phyloP scores from a whole-genome alignment of 2,329 filamentous ascomycete genomes.

The Hansfordia pulvinata region DNA sequence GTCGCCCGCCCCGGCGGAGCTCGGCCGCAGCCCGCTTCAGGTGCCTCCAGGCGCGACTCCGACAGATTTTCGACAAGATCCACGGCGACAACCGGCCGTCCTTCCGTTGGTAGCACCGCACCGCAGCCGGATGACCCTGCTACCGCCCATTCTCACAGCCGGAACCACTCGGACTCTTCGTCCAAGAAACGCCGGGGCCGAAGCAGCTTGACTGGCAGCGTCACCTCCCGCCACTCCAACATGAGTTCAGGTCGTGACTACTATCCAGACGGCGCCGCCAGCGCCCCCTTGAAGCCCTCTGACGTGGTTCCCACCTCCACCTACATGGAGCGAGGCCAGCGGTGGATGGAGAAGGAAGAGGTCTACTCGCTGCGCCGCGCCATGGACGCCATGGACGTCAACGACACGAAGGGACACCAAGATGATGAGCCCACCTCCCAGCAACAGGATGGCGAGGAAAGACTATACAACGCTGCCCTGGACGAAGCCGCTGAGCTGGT shows the following conservation, averaged over 20 bases:
- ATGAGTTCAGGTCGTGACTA: conserved; percentile 35
- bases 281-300: conserved; percentile 36
- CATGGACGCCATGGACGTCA: conserved; percentile 59
- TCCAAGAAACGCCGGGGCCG: conserved; percentile 3
- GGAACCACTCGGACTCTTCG: too few relatives aligned
- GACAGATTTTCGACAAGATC: too few relatives aligned
- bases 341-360: conserved; percentile 75
- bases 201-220: conserved; percentile 27
- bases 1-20: conserved; percentile 57
- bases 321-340: conserved; percentile 60
- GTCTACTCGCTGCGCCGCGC: conserved; percentile 55
- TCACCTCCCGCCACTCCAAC: conserved; percentile 36
- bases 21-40: conserved; percentile 39
- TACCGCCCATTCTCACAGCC: too few relatives aligned
- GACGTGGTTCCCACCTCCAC: conserved; percentile 51
- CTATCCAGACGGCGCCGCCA: conserved; percentile 27
- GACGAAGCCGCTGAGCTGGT: conserved; percentile 70
- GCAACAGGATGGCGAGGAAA: conserved; percentile 40
- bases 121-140: conserved; percentile 18
- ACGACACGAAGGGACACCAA: conserved; percentile 17
- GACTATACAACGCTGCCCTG: conserved; percentile 56
- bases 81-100: too few relatives aligned
- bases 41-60: conserved; percentile 16
- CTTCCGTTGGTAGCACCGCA: conserved; percentile 15
- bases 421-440: conserved; percentile 10